phyloP scores from a whole-genome alignment of 1,139 yeast species.

The Meyerozyma elateridarum region DNA sequence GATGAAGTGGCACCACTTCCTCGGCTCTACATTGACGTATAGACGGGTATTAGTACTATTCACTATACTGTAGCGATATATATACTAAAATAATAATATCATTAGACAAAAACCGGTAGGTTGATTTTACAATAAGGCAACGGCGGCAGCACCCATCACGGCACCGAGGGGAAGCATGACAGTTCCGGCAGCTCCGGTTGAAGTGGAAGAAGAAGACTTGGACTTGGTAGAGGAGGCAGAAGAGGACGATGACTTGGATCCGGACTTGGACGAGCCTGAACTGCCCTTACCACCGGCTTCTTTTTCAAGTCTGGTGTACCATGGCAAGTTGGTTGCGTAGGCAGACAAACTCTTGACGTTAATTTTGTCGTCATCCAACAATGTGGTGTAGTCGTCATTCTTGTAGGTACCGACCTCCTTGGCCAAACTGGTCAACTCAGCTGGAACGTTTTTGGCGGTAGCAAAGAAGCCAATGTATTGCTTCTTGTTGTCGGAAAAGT shows the following conservation, averaged over 20 bases:
- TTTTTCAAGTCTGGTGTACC: conserved; percentile 34
- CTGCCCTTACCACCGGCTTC: conserved; percentile 12
- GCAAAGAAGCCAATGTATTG: conserved; percentile 27
- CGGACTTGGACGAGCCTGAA: conserved; percentile 9
- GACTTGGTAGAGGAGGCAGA: conserved; percentile 7
- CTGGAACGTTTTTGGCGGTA: conserved; percentile 33
- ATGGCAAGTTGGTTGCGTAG: conserved; percentile 40
- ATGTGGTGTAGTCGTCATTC: conserved; percentile 37
- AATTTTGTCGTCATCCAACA: conserved; percentile 23
- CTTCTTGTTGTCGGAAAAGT: conserved; percentile 22
- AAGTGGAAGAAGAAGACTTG: conserved; percentile 2
- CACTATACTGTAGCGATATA: too few relatives aligned
- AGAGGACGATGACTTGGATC: conserved; percentile 6
- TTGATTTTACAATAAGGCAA: conserved; percentile 3
- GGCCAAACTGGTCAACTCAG: conserved; percentile 34
- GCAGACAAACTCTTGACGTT: conserved; percentile 22
- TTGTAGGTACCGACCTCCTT: conserved; percentile 34
- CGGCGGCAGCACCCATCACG: conserved; percentile 23
- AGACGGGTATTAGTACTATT: too few relatives aligned
- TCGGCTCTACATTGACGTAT: too few relatives aligned
- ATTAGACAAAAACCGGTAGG: too few relatives aligned
- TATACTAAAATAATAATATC: background rate
- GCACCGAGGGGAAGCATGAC: conserved; percentile 32
- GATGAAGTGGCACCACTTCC: too few relatives aligned
- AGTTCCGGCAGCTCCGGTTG: conserved; percentile 11